Conservation (phyloP, 2,329 filamentous ascomycete genomes). For the Fusarium hostae region DNA sequence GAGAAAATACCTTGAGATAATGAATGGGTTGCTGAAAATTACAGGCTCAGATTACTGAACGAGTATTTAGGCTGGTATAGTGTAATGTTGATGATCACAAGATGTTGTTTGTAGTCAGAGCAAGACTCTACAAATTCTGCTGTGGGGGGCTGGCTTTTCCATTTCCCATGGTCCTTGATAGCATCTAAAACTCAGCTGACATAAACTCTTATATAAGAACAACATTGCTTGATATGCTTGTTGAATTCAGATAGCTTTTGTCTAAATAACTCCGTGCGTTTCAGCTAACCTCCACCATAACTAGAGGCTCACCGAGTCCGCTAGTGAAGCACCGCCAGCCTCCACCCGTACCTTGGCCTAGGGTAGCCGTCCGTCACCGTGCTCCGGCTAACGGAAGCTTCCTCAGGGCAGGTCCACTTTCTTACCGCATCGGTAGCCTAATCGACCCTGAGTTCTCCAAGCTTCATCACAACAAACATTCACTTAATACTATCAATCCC, state of each 20-base stretch:
- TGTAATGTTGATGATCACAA: not conserved
- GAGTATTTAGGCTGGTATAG: not conserved
- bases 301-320: conserved; percentile 1
- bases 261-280: not conserved
- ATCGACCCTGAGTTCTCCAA: conserved; percentile 29
- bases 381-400: conserved; percentile 23
- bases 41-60: not conserved
- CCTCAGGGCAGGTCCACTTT: conserved; percentile 1
- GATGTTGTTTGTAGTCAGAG: not conserved
- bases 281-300: not conserved
- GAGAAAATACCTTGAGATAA: not conserved
- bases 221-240: not conserved
- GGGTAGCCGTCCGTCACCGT: not conserved
- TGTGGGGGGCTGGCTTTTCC: not conserved
- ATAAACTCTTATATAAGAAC: not conserved
- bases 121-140: not conserved
- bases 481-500: conserved; percentile 15
- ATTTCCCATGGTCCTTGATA: not conserved
- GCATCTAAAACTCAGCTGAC: not conserved
- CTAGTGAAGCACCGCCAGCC: not conserved
- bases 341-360: not conserved
- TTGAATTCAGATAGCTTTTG: not conserved
- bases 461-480: conserved; percentile 29
- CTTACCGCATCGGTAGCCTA: conserved; percentile 29
- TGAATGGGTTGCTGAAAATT: not conserved